Percentiles rank a stretch among this genome's conserved stretches.
phyloP scores from a whole-genome alignment of 139 green algal species.

The Chlorella sorokiniana region DNA sequence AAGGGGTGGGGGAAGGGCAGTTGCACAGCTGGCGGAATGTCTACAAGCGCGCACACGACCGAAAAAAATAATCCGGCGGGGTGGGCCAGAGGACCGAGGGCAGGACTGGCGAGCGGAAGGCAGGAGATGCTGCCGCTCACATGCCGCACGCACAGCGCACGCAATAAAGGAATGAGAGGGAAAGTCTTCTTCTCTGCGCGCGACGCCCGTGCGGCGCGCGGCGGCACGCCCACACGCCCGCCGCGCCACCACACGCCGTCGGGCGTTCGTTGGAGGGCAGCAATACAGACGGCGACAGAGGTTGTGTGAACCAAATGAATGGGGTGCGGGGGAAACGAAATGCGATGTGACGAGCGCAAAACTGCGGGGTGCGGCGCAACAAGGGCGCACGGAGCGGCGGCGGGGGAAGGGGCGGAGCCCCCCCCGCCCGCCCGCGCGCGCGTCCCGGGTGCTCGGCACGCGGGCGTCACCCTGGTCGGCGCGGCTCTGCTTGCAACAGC shows the following conservation, averaged over 20 bases:
- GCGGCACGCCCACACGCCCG: not conserved
- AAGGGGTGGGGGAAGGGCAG: not conserved
- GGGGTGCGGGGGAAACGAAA: conserved; percentile 1
- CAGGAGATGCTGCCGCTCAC: too few species aligned
- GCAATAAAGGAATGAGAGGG: not conserved
- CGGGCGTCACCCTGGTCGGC: too few species aligned
- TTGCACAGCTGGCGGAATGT: not conserved
- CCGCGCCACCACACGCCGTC: not conserved
- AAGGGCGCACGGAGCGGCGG: not conserved
- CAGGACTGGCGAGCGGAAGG: not conserved
- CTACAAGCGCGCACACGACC: not conserved
- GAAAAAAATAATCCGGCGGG: not conserved
- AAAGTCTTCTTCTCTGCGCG: not conserved
- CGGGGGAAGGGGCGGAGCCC: not conserved
- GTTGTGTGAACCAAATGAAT: conserved; percentile 7
- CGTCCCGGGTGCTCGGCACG: too few species aligned
- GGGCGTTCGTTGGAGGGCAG: not conserved
- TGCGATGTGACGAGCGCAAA: conserved; percentile 1
- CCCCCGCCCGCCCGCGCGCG: too few species aligned
- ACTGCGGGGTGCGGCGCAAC: conserved; percentile 3
- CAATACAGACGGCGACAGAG: not conserved
- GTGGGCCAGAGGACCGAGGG: conserved; percentile 3
- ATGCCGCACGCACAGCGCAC: not conserved
- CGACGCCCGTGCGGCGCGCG: not conserved
- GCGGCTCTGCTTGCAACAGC: too few species aligned